Evolutionary conservation across 78 protist genomes (phyloP).

Genomic region (Paulinella micropora): DNA sequence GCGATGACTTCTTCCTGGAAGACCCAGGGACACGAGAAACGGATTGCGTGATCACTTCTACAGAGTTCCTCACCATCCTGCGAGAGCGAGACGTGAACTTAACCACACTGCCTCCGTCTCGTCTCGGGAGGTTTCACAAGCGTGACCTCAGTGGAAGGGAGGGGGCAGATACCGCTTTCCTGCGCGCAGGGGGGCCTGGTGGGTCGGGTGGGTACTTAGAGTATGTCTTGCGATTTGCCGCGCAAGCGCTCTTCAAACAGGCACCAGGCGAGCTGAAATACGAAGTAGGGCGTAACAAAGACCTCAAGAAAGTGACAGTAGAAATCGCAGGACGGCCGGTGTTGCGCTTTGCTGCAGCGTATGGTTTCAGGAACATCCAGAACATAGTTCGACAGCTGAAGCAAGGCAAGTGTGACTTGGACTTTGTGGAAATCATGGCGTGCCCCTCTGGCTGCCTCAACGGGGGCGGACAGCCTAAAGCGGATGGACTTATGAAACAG

Average conservation of each 20-base stretch:
- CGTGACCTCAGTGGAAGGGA: too few relatives aligned
- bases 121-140: too few relatives aligned
- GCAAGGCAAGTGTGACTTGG: conserved; percentile 2
- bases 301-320: neutral
- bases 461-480: too few relatives aligned
- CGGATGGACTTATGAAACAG: too few relatives aligned
- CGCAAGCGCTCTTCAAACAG: conserved; percentile 43
- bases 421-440: conserved; percentile 71
- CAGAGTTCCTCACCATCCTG: conserved; percentile 60
- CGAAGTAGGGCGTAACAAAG: neutral
- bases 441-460: too few relatives aligned
- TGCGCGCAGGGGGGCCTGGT: too few relatives aligned
- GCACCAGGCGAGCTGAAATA: neutral
- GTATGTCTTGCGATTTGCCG: conserved; percentile 40
- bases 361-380: conserved; percentile 84
- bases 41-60: conserved; percentile 20
- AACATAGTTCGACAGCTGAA: conserved; percentile 64
- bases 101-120: neutral
- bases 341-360: conserved; percentile 25
- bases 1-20: conserved; percentile 63
- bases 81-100: neutral
- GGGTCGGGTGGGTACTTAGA: conserved; percentile 69
- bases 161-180: too few relatives aligned
- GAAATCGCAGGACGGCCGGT: conserved; percentile 5
- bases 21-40: too few relatives aligned